A percentile compares a stretch with the other conserved stretches of the same genome.
Conservation (phyloP, 148 eudicot genomes). For the Arbutus unedo region DNA sequence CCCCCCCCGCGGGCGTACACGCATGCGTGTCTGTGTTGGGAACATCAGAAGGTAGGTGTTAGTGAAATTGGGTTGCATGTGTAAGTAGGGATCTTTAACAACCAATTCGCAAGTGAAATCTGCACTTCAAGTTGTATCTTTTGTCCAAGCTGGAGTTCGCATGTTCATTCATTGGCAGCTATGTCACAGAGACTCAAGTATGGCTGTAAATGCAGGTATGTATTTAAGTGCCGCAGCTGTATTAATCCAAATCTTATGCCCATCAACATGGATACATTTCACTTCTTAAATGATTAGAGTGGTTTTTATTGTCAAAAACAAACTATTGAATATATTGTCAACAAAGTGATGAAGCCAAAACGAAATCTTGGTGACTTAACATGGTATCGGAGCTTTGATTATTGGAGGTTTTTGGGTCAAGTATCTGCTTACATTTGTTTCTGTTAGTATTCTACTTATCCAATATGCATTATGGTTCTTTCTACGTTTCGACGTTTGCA, state of each 20-base stretch:
- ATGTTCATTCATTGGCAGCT: not conserved
- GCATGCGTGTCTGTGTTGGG: not conserved
- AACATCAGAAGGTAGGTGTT: not conserved
- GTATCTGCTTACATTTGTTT: not conserved
- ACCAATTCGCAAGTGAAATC: not conserved
- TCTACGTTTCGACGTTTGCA: not conserved
- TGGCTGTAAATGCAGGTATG: not conserved
- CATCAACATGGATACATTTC: not conserved
- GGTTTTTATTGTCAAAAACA: not conserved
- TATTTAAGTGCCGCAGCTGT: not conserved
- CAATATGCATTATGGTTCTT: not conserved
- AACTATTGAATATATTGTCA: not conserved
- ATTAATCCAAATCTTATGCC: not conserved
- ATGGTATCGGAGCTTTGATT: not conserved
- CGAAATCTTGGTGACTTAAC: not conserved
- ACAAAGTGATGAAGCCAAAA: not conserved
- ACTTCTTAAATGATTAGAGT: not conserved
- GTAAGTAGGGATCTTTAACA: not conserved
- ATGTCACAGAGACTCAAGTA: not conserved
- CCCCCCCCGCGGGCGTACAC: too few species aligned
- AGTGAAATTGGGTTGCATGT: not conserved
- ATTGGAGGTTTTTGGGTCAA: not conserved
- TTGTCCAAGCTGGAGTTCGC: not conserved
- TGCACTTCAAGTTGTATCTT: not conserved
- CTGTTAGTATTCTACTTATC: not conserved